phyloP scores from a whole-genome alignment of 805 yeast species.

The Kodamaea neixiangensis region DNA sequence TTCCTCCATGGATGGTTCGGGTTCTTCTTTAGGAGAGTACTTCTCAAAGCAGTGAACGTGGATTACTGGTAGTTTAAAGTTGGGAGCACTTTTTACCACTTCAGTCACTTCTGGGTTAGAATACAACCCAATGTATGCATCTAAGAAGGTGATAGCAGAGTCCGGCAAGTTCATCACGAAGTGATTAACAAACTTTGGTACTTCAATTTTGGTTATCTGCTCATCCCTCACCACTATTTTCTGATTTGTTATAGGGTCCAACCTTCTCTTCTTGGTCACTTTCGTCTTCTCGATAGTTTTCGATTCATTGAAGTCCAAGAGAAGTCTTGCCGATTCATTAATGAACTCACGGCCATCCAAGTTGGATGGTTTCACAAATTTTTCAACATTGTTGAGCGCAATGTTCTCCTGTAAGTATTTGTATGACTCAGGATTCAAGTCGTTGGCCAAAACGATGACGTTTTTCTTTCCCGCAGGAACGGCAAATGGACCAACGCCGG shows the following conservation, averaged over 20 bases:
- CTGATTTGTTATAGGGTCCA: conserved; percentile 35
- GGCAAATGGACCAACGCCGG: conserved; percentile 98
- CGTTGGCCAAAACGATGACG: conserved; percentile 85
- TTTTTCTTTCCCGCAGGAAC: conserved; percentile 90
- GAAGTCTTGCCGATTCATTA: conserved; percentile 51
- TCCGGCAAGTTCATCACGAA: conserved; percentile 97
- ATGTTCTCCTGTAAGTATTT: conserved; percentile 70
- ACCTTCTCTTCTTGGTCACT: conserved; percentile 38
- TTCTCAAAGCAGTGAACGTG: conserved; percentile 95
- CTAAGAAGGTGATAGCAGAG: conserved; percentile 79
- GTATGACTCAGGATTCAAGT: conserved; percentile 85
- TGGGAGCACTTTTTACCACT: conserved; percentile 37
- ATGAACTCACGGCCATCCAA: conserved; percentile 86
- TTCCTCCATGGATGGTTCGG: conserved; percentile 70
- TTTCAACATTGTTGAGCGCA: conserved; percentile 57
- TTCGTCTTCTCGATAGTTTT: conserved; percentile 36
- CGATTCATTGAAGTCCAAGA: conserved; percentile 45
- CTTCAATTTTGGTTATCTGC: conserved; percentile 23
- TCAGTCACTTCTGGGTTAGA: conserved; percentile 39
- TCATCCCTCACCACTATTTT: conserved; percentile 17
- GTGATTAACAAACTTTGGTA: conserved; percentile 63
- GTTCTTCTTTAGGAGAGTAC: conserved; percentile 64
- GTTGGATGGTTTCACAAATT: conserved; percentile 64
- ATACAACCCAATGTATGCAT: conserved; percentile 76
- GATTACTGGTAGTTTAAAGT: conserved; percentile 66